Evolutionary conservation across 2,329 filamentous ascomycete species (phyloP), one percentile per base, ranked within the genome.

Genomic region (Colletotrichum chrysophilum): DNA sequence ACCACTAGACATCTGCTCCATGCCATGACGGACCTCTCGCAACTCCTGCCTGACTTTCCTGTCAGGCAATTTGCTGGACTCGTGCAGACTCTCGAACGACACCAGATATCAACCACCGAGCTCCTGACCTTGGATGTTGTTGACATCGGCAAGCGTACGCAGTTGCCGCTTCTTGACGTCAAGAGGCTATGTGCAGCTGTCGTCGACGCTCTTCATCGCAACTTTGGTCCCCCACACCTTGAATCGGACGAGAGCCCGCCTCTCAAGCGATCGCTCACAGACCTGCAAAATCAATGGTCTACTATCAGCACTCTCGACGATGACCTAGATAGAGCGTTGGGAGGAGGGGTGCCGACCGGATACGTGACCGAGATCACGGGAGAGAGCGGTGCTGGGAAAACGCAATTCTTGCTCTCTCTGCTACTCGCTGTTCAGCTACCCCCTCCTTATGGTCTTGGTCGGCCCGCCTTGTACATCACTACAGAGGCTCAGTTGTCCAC

Each of bases 321-420:
- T 66, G 85, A 85, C 48, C 88, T 99, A 36, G 96, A 99, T 78
- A 83, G 82, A 10, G 86, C 85, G 4, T 88, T 98, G 52, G 91
- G 91, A 75, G 96, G 96, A 64, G 97, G 97, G 24, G 90, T 98
- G 71, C 94, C 94, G 2, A 90, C 93, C 4, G 94, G 96, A 62
- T 94, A 94, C 84, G 88, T 99, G 81, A 96, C 95, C 9, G 97
- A 99, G 84, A 90, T 99, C 76, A 94, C 95, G 3, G 97, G 97
- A 74, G 97, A 98, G 87, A 98, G 95, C 78, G 97, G 96, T 80
- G 94, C 93, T 78, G 97, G 96, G 81, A 99, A 99, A 89, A 98
- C 97, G 2, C 97, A 99, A 84, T 92, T 98, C 81, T 93, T 98
- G 32, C 91, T 98, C 32, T 93, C 93, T 26, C 90, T 99, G 32